Percentiles rank a stretch among this genome's conserved stretches.
Evolutionary conservation across 768 basidiomycete species (phyloP).

Genomic region (Boletus huronensis): DNA sequence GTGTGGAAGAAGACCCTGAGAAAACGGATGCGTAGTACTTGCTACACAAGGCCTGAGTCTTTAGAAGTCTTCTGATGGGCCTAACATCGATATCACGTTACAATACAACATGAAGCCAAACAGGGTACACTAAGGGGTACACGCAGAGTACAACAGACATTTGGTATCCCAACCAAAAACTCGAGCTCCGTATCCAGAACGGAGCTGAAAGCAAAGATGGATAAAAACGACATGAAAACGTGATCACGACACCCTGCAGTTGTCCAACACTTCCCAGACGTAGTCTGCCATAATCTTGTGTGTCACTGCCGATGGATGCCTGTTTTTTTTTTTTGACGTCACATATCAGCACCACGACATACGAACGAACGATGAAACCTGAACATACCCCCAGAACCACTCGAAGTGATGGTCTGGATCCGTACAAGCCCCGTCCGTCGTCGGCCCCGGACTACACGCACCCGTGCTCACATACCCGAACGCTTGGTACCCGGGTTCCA

Average conservation of each 20-base stretch:
- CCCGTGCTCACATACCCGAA: constrained; percentile 47
- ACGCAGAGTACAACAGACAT: background rate
- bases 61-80: background rate
- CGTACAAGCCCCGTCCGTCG: constrained; percentile 32
- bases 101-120: background rate
- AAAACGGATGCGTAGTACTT: too few species aligned
- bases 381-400: constrained; percentile 47
- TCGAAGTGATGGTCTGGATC: constrained; percentile 51
- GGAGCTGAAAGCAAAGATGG: background rate
- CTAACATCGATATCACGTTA: background rate
- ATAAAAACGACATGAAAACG: background rate
- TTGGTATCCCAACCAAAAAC: background rate
- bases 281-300: constrained; percentile 53
- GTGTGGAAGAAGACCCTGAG: too few species aligned
- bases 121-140: background rate
- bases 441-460: constrained; percentile 35
- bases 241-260: constrained; percentile 25
- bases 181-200: background rate
- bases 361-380: background rate
- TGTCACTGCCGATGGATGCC: constrained; percentile 50
- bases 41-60: too few species aligned
- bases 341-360: background rate
- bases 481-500: constrained; percentile 41
- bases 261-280: constrained; percentile 38
- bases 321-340: constrained; percentile 9